Base-by-base conservation (phyloP, 176 grass and related monocot species). In the Avena sativa region DNA sequence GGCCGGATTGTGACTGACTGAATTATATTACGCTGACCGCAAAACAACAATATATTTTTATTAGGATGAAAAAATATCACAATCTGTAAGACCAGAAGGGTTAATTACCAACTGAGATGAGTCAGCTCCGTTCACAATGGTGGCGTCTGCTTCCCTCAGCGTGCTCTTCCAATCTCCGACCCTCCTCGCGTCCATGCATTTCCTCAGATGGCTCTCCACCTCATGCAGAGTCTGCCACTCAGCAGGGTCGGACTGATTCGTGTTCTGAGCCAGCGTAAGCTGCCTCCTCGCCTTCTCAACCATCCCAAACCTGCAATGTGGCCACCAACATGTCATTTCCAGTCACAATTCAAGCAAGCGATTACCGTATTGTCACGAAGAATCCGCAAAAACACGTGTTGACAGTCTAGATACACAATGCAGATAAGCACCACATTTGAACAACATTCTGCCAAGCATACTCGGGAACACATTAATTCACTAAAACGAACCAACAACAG, bases 201-300 rank as follows among this genome's bases (percentile, higher is more conserved):
- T 90, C 25, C 68, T 74, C 34, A 93, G 81, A 91, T 96, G 94
- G 21, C 46, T 86, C 81, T 92, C 91, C 74, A 92, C 85, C 81
- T 86, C 78, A n/a, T 88, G 82, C 53, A 96, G 83, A 49, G 86
- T 93, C 15, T 82, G 81, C 85, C 64, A 85, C 68, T 84, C 89
- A 56, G 43, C 23, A 51, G 79, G 68, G n/a, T 94, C 88, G 8
- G 67, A 56, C 67, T 85, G 82, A 26, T 80, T 86, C 8, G 57
- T 56, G n/a, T 72, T 91, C 51, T 71, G 84, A 12, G 72, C 77
- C 66, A 83, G 23, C 19, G 72, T 78, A 8, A 97, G 81, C 72
- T 97, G 88, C 61, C 26, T 87, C 81, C 78, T 74, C 12, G 92
- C 95, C 49, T 65, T 84, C 40, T 92, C 90, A 87, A 89, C 46